Evolutionary conservation across 2,329 filamentous ascomycete genomes (phyloP).

Genomic region (Talaromyces verruculosus): DNA sequence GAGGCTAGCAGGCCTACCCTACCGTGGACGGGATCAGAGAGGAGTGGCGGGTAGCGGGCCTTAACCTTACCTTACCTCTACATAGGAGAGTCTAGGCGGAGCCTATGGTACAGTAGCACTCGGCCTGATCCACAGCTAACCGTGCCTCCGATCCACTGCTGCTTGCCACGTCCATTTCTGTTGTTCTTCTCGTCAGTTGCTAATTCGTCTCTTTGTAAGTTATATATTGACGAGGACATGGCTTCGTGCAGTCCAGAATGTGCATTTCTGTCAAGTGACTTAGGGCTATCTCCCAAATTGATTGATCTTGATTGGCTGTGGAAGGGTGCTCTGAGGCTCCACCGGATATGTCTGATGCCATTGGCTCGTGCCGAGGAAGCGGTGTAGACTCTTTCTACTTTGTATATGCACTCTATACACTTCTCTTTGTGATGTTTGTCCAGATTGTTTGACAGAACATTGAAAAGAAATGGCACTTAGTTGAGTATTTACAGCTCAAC

Average conservation of each 20-base stretch:
- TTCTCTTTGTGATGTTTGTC: background rate
- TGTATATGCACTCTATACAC: background rate
- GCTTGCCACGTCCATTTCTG: background rate
- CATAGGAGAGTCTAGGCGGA: background rate
- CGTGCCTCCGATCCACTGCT: background rate
- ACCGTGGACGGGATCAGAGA: background rate
- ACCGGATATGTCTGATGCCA: background rate
- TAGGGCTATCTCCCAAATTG: conserved; percentile 1
- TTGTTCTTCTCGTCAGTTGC: background rate
- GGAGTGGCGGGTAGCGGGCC: conserved; percentile 6
- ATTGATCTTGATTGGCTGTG: background rate
- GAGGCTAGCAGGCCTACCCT: background rate
- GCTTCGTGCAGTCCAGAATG: background rate
- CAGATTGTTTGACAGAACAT: background rate
- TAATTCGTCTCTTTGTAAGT: background rate
- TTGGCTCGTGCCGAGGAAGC: conserved; percentile 10
- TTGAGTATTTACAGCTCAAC: background rate
- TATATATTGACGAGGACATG: background rate
- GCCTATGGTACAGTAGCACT: conserved; percentile 6
- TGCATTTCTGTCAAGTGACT: background rate
- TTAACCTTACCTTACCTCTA: background rate
- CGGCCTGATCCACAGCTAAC: conserved; percentile 2
- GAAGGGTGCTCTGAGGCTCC: background rate
- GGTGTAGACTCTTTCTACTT: background rate
- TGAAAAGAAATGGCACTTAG: background rate